Conservation (phyloP, 805 yeast species). For the Cyberlindnera veronae region DNA sequence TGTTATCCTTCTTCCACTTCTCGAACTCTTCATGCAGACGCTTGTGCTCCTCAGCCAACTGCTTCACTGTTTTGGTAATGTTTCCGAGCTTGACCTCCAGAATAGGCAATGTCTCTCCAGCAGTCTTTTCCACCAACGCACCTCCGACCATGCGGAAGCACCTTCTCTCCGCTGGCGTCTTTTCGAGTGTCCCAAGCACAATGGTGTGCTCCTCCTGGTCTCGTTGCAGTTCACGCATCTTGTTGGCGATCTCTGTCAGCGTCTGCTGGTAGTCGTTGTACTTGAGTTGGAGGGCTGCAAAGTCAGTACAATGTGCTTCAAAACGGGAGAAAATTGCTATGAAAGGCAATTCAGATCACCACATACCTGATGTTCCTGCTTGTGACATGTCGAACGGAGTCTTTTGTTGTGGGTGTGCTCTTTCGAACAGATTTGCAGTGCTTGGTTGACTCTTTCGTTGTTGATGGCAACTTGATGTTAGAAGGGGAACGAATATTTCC, state of each 20-base stretch:
- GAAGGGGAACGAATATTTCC: too few relatives aligned
- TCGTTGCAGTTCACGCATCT: conserved; percentile 43
- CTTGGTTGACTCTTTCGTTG: too few relatives aligned
- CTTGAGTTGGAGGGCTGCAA: conserved; percentile 37
- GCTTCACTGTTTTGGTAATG: conserved; percentile 34
- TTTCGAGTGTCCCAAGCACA: conserved; percentile 55
- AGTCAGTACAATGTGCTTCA: not conserved
- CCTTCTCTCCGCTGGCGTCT: conserved; percentile 56
- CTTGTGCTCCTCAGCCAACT: conserved; percentile 32
- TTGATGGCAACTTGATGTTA: too few relatives aligned
- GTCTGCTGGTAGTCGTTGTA: conserved; percentile 51
- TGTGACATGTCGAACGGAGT: conserved; percentile 9
- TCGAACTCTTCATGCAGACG: conserved; percentile 37
- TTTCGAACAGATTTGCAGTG: too few relatives aligned
- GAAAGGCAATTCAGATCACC: not conserved
- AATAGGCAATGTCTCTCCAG: conserved; percentile 68
- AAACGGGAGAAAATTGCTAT: not conserved
- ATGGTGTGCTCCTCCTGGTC: conserved; percentile 48
- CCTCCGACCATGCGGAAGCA: conserved; percentile 95
- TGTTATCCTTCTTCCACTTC: conserved; percentile 37
- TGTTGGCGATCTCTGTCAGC: conserved; percentile 42
- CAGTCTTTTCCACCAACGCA: conserved; percentile 78
- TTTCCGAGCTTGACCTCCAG: conserved; percentile 55
- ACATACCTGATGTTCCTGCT: conserved; percentile 12
- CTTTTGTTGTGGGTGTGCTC: not conserved